Evolutionary conservation across 2,329 filamentous ascomycete species (phyloP).

Genomic region (Penicillium sp.): DNA sequence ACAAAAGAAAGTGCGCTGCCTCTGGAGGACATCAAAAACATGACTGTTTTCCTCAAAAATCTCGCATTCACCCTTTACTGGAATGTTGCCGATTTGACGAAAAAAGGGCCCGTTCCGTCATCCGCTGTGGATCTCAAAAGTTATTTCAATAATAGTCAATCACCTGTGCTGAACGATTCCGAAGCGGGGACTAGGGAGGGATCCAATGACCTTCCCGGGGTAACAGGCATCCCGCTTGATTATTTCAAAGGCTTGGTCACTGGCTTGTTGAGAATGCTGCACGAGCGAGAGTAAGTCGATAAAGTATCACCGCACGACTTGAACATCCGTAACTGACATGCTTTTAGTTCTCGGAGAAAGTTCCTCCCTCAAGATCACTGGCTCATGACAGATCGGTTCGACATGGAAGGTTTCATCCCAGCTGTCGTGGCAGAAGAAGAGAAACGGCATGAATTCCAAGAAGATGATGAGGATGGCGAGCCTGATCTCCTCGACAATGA

Average conservation of each 20-base stretch:
- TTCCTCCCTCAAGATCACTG: conserved; percentile 84
- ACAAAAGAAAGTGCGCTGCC: conserved; percentile 64
- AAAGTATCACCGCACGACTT: background rate
- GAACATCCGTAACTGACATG: background rate
- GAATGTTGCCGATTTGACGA: conserved; percentile 64
- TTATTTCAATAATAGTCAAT: conserved; percentile 42
- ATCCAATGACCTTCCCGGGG: conserved; percentile 53
- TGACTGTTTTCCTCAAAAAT: conserved; percentile 85
- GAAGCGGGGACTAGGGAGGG: conserved; percentile 40
- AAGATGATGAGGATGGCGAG: conserved; percentile 59
- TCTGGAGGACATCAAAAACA: conserved; percentile 64
- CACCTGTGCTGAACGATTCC: conserved; percentile 23
- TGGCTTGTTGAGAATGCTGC: conserved; percentile 77
- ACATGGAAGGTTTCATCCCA: conserved; percentile 82
- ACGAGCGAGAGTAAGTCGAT: conserved; percentile 68
- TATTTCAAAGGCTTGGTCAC: conserved; percentile 78
- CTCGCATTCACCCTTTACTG: conserved; percentile 86
- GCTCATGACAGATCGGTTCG: conserved; percentile 85
- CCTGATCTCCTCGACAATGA: conserved; percentile 43
- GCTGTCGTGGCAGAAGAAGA: conserved; percentile 87
- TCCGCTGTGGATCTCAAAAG: conserved; percentile 43
- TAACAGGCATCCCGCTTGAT: conserved; percentile 69
- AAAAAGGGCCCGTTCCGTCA: conserved; percentile 38
- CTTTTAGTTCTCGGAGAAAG: conserved; percentile 63
- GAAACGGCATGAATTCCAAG: conserved; percentile 63